Evolutionary conservation across 108 stramenopile genomes (phyloP).

Genomic region (Pseudonitzschia pungens): DNA sequence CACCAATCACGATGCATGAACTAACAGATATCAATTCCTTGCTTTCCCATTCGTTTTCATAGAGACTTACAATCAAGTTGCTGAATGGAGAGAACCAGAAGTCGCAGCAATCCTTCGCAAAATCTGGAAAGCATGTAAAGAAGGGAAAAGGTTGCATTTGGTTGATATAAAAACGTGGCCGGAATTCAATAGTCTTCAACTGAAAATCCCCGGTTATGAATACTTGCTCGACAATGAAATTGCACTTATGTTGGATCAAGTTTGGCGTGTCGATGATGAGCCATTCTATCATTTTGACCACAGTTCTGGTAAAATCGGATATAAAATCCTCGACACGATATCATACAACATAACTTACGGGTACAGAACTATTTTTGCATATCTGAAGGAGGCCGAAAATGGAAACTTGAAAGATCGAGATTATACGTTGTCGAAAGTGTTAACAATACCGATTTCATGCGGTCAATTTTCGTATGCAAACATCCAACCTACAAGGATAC

Average conservation of each 20-base stretch:
- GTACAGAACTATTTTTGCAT: constrained; percentile 60
- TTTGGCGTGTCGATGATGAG: constrained; percentile 50
- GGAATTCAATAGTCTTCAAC: constrained; percentile 39
- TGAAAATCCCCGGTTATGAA: constrained; percentile 38
- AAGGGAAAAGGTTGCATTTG: constrained; percentile 35
- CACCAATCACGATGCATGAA: too few relatives aligned
- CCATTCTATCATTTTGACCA: constrained; percentile 45
- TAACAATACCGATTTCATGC: constrained; percentile 60
- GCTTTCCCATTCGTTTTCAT: background rate
- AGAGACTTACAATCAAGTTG: constrained; percentile 64
- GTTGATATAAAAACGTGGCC: constrained; percentile 40
- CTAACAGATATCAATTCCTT: background rate
- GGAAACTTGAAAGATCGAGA: constrained; percentile 32
- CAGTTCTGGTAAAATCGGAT: constrained; percentile 48
- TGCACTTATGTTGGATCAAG: constrained; percentile 55
- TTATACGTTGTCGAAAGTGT: constrained; percentile 26
- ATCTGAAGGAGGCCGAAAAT: constrained; percentile 48
- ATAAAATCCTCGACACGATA: constrained; percentile 65
- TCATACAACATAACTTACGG: constrained; percentile 55
- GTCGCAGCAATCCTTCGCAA: constrained; percentile 39
- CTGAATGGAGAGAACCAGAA: constrained; percentile 49
- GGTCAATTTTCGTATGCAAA: constrained; percentile 73
- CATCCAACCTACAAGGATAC: constrained; percentile 53
- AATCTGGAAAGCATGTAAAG: constrained; percentile 45
- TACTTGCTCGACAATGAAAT: constrained; percentile 61